A percentile compares a stretch with the other conserved stretches of the same genome.
Evolutionary conservation across 148 eudicot genomes (phyloP).

Genomic region (Chenopodium quinoa): DNA sequence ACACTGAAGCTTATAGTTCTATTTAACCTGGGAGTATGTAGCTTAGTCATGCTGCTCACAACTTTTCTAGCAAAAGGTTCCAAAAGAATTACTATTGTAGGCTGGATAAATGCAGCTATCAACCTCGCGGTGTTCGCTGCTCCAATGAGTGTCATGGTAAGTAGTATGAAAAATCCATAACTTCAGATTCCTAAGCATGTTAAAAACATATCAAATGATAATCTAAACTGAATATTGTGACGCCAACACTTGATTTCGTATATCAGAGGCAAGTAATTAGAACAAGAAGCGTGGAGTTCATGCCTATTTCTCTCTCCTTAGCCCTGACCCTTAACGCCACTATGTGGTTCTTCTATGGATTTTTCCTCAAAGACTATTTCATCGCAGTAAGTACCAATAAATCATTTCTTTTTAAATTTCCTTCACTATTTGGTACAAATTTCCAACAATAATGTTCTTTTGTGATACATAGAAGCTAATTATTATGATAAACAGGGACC

Average conservation of each 20-base stretch:
- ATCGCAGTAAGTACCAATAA: constrained; percentile 46
- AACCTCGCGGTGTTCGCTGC: constrained; percentile 56
- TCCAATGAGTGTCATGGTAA: constrained; percentile 64
- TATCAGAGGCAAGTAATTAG: constrained; percentile 49
- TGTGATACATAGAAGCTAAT: constrained; percentile 11
- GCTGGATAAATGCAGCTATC: constrained; percentile 58
- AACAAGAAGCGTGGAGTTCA: constrained; percentile 61
- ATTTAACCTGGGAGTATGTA: constrained; percentile 43
- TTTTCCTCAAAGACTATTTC: constrained; percentile 45
- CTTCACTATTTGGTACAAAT: neutral
- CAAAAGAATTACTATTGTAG: constrained; percentile 39
- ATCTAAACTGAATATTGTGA: constrained; percentile 1
- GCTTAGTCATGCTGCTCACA: constrained; percentile 39
- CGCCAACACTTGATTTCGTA: neutral
- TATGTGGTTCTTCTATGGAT: constrained; percentile 72
- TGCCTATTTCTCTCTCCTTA: constrained; percentile 54
- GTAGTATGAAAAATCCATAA: neutral
- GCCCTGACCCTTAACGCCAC: constrained; percentile 52
- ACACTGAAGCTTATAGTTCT: constrained; percentile 39
- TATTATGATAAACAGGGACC: constrained; percentile 44
- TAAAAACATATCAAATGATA: neutral
- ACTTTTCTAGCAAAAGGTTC: constrained; percentile 38
- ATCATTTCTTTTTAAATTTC: neutral
- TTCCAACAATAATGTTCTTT: neutral
- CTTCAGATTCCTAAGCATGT: neutral